Conservation (phyloP, 2,329 filamentous ascomycete genomes). For the Botrytis squamosa region DNA sequence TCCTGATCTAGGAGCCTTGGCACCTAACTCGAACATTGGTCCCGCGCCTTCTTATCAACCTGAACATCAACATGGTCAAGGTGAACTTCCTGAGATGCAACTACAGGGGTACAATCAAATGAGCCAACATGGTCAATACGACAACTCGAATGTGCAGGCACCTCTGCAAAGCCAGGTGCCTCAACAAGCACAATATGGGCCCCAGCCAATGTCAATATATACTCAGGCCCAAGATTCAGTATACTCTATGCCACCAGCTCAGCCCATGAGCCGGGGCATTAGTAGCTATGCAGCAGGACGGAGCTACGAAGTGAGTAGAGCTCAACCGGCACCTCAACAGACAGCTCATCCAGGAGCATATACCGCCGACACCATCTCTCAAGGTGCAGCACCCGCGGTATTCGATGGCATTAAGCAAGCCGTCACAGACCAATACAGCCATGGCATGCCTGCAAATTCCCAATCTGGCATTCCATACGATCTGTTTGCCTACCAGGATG, state of each 20-base stretch:
- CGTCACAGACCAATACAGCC: too few species aligned
- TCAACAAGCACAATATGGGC: neutral
- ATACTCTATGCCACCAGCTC: neutral
- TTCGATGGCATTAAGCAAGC: rapidly evolving
- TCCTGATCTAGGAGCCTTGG: neutral
- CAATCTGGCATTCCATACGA: neutral
- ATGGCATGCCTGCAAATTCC: too few species aligned
- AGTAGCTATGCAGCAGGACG: neutral
- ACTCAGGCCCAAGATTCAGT: neutral
- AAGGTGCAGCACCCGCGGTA: neutral
- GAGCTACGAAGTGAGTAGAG: neutral
- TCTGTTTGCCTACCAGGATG: too few species aligned
- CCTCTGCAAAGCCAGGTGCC: neutral
- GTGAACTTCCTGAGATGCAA: rapidly evolving
- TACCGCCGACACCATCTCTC: neutral
- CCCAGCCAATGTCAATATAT: neutral
- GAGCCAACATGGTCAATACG: neutral
- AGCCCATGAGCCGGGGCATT: rapidly evolving
- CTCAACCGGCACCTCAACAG: neutral
- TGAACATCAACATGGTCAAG: neutral
- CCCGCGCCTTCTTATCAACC: neutral
- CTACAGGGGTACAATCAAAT: neutral
- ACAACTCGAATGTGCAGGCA: neutral
- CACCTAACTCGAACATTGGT: neutral
- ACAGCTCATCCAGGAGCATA: neutral